Evolutionary conservation across 352 stramenopile species (phyloP).

Genomic region (Globisporangium viniferum): DNA sequence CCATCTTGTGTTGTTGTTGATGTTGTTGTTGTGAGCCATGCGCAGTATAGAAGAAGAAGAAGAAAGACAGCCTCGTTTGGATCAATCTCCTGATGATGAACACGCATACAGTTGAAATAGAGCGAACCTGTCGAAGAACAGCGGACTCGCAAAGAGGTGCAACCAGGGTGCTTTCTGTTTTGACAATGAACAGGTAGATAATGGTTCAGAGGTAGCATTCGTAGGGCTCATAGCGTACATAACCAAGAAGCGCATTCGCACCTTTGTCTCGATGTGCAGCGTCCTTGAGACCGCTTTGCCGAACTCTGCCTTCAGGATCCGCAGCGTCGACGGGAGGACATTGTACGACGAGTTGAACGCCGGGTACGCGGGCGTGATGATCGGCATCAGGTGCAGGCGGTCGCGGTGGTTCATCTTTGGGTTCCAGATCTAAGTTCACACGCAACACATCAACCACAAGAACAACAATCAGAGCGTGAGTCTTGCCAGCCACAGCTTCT

Average conservation of each 20-base stretch:
- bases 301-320: conserved; percentile 91
- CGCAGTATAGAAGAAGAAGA: conserved; percentile 7
- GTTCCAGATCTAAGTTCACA: conserved; percentile 78
- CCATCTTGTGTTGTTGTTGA: conserved; percentile 29
- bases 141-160: conserved; percentile 67
- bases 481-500: neutral
- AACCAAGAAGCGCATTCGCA: conserved; percentile 15
- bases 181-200: conserved; percentile 11
- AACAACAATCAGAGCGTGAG: neutral
- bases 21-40: neutral
- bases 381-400: conserved; percentile 95
- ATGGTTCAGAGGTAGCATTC: neutral
- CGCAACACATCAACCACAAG: conserved; percentile 3
- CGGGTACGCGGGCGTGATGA: conserved; percentile 98
- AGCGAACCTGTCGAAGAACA: conserved; percentile 75
- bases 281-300: conserved; percentile 52
- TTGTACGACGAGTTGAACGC: conserved; percentile 99
- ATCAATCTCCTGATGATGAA: neutral
- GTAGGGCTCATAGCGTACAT: no score
- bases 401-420: conserved; percentile 83
- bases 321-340: conserved; percentile 89
- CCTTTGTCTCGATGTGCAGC: conserved; percentile 83
- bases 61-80: neutral
- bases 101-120: neutral
- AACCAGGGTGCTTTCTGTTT: conserved; percentile 70